Conservation (phyloP, 208 protist species). For the Acanthamoeba culbertsoni region DNA sequence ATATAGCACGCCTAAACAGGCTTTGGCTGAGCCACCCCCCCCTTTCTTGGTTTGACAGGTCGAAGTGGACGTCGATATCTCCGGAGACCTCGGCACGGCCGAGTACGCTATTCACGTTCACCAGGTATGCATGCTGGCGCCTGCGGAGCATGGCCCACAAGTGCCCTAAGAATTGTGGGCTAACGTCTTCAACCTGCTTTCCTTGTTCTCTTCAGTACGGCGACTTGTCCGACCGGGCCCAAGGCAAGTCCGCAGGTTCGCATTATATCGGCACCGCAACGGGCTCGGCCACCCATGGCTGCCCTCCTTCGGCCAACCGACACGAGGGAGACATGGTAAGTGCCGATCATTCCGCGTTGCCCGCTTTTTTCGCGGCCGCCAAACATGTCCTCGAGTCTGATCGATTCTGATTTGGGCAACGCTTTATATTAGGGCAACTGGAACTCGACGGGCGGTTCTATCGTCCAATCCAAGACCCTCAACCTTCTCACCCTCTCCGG, state of each 20-base stretch:
- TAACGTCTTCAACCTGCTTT: background rate
- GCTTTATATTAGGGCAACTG: background rate
- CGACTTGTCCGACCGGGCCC: background rate
- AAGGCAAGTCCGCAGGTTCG: background rate
- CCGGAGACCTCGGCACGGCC: background rate
- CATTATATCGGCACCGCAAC: background rate
- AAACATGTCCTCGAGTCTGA: background rate
- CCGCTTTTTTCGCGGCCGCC: background rate
- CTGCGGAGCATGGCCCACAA: background rate
- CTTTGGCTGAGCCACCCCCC: background rate
- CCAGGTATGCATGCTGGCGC: background rate
- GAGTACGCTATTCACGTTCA: background rate
- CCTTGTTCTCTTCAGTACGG: background rate
- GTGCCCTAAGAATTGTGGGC: background rate
- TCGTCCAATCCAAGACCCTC: background rate
- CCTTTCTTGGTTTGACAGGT: background rate
- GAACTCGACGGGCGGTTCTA: background rate
- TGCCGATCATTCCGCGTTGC: too few species aligned
- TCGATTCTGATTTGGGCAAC: background rate
- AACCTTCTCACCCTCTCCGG: background rate
- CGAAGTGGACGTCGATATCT: background rate
- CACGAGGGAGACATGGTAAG: conserved; percentile 30
- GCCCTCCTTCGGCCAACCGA: background rate
- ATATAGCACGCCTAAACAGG: too few species aligned
- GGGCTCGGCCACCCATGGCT: background rate